Evolutionary conservation across 75 land plant species (phyloP).

Genomic region (Selaginella moellendorffii): DNA sequence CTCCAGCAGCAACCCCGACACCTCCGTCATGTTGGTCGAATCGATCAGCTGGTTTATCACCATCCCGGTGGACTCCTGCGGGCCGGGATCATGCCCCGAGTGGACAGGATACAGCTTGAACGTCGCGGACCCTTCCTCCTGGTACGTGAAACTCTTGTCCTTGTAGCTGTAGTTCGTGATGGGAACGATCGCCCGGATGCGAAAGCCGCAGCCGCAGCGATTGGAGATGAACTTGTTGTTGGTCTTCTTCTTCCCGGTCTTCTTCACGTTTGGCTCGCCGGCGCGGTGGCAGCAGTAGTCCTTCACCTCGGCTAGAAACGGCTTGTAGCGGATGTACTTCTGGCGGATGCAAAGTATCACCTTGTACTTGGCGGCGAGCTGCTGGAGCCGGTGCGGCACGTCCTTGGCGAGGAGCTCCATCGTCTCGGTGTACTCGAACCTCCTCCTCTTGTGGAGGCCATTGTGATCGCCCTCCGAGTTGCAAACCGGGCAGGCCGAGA

Average conservation of each 20-base stretch:
- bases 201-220: conserved; percentile 73
- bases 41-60: conserved; percentile 53
- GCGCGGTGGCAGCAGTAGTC: conserved; percentile 89
- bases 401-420: conserved; percentile 67
- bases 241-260: conserved; percentile 31
- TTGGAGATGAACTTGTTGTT: conserved; percentile 66
- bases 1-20: conserved; percentile 25
- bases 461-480: conserved; percentile 13
- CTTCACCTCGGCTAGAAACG: conserved; percentile 90
- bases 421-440: conserved; percentile 78
- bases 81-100: conserved; percentile 78
- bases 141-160: conserved; percentile 66
- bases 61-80: conserved; percentile 63
- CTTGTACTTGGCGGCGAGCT: conserved; percentile 71
- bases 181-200: conserved; percentile 75
- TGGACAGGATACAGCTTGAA: conserved; percentile 78
- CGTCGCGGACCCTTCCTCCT: conserved; percentile 68
- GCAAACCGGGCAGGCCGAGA: conserved; percentile 55
- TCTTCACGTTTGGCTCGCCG: conserved; percentile 45
- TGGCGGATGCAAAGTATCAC: conserved; percentile 79
- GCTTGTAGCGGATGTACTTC: conserved; percentile 80
- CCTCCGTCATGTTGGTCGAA: conserved; percentile 24
- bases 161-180: conserved; percentile 72
- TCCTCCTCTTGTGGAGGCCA: conserved; percentile 33
- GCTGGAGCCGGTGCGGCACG: conserved; percentile 50